These are phyloP conservation scores for Purpureocillium lavendulum DNA, from an alignment of 2,329 filamentous ascomycete species.

Conservation along the genomic window DNA sequence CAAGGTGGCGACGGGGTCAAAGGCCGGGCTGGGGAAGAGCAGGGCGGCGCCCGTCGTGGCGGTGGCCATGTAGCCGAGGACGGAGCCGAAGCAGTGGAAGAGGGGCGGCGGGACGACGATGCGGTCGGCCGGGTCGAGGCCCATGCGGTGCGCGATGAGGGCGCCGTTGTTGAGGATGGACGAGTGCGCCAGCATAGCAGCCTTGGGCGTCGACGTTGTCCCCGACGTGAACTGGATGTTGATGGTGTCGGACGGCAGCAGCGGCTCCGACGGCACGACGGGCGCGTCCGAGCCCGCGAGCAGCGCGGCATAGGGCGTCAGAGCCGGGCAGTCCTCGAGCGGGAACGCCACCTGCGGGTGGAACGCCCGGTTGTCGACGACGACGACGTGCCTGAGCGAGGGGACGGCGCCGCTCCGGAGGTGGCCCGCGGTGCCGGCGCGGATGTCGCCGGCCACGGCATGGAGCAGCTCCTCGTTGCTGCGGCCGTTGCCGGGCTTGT, in stretches of 20 bases:
- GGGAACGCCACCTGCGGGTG: slow-evolving; percentile 37
- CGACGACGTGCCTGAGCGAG: slow-evolving; percentile 59
- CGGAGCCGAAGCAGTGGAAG: slow-evolving; percentile 84
- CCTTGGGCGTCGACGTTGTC: slow-evolving; percentile 87
- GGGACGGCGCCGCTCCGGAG: slow-evolving; percentile 47
- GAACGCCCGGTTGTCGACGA: slow-evolving; percentile 65
- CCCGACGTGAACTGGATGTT: slow-evolving; percentile 98
- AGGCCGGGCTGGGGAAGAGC: slow-evolving; percentile 79
- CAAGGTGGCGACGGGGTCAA: slow-evolving; percentile 69
- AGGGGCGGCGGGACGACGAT: slow-evolving; percentile 81
- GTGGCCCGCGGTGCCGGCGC: slow-evolving; percentile 13
- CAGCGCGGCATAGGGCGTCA: slow-evolving; percentile 39
- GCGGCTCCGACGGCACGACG: slow-evolving; percentile 34
- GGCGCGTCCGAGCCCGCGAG: slow-evolving; percentile 20
- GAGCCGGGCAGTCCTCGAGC: slow-evolving; percentile 28
- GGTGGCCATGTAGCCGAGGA: slow-evolving; percentile 94
- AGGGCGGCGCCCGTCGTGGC: slow-evolving; percentile 72
- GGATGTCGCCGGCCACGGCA: slow-evolving; percentile 34
- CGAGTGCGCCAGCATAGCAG: slow-evolving; percentile 77
- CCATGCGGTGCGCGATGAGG: slow-evolving; percentile 79
- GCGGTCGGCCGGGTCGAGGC: slow-evolving; percentile 62
- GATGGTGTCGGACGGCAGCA: slow-evolving; percentile 61
- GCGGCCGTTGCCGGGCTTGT: slow-evolving; percentile 45
- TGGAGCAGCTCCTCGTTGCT: slow-evolving; percentile 42
- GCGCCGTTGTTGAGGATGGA: slow-evolving; percentile 90